Evolutionary conservation across 345 rosid species (phyloP).

Genomic region (Lepidium africanum): DNA sequence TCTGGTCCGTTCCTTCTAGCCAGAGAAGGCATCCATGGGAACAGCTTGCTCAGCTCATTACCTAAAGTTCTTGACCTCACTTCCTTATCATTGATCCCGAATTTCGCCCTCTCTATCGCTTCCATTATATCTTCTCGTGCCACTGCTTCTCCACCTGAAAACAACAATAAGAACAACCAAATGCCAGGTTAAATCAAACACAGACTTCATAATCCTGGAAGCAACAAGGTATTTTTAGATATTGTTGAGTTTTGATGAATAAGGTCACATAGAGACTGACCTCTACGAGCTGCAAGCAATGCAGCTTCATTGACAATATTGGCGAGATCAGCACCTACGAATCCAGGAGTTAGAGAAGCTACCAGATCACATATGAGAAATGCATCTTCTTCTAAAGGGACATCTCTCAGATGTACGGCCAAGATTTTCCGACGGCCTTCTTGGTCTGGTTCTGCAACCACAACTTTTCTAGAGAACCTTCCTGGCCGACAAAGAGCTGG

Average conservation of each 20-base stretch:
- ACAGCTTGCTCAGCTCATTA: slow-evolving; percentile 74
- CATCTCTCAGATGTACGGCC: slow-evolving; percentile 77
- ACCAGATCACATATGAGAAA: slow-evolving; percentile 63
- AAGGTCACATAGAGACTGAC: slow-evolving; percentile 29
- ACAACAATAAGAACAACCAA: background rate
- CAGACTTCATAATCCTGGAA: background rate
- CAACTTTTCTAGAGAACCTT: slow-evolving; percentile 89
- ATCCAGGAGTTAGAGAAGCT: slow-evolving; percentile 84
- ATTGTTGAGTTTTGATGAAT: background rate
- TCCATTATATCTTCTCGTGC: slow-evolving; percentile 94
- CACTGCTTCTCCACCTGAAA: slow-evolving; percentile 61
- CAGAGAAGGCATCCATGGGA: slow-evolving; percentile 89
- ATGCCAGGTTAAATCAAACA: background rate
- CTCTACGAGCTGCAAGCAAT: slow-evolving; percentile 90
- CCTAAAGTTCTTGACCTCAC: slow-evolving; percentile 43
- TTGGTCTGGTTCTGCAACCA: slow-evolving; percentile 88
- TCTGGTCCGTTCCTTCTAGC: slow-evolving; percentile 45
- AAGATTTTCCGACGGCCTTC: slow-evolving; percentile 87
- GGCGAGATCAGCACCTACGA: slow-evolving; percentile 98
- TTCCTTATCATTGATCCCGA: slow-evolving; percentile 66
- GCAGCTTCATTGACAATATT: slow-evolving; percentile 93
- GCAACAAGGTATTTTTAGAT: background rate
- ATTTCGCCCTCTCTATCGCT: slow-evolving; percentile 92
- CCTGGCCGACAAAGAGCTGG: slow-evolving; percentile 95
- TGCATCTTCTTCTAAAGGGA: slow-evolving; percentile 79